These are phyloP conservation scores for Echites panduratus DNA, from an alignment of 257 asterid genomes.

Conservation along the genomic window DNA sequence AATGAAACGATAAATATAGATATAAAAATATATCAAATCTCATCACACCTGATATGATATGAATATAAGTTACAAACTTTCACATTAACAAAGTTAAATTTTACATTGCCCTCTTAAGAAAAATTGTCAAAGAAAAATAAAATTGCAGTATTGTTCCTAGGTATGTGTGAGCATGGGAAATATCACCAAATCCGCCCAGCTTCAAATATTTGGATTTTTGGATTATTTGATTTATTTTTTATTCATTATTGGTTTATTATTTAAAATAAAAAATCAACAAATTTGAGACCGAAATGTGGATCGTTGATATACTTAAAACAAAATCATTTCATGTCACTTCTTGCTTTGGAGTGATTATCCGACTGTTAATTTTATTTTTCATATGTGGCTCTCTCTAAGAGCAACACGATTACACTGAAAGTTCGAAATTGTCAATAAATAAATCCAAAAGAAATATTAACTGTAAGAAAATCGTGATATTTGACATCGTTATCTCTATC, in stretches of 20 bases:
- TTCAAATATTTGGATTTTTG: neutral
- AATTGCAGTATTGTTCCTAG: neutral
- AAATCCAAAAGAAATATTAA: neutral
- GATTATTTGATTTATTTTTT: neutral
- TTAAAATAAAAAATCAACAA: too few relatives aligned
- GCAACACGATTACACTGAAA: neutral
- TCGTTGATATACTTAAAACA: too few relatives aligned
- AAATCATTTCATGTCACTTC: neutral
- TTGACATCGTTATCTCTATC: slow-evolving; percentile 10
- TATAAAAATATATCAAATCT: too few relatives aligned
- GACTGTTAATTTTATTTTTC: neutral
- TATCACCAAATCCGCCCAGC: neutral
- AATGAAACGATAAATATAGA: too few relatives aligned
- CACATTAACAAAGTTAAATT: too few relatives aligned
- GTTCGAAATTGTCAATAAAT: neutral
- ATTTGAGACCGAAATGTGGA: too few relatives aligned
- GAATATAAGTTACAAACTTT: too few relatives aligned
- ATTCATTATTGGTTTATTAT: too few relatives aligned
- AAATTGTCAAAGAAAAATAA: too few relatives aligned
- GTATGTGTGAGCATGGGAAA: neutral
- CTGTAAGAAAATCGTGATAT: neutral
- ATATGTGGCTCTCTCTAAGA: neutral
- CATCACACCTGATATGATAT: too few relatives aligned
- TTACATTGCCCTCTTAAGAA: too few relatives aligned
- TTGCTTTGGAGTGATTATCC: too few relatives aligned